Evolutionary conservation across 306 rosid genomes (phyloP), one percentile per base, ranked within the genome.

Genomic region (Prinsepia uniflora): DNA sequence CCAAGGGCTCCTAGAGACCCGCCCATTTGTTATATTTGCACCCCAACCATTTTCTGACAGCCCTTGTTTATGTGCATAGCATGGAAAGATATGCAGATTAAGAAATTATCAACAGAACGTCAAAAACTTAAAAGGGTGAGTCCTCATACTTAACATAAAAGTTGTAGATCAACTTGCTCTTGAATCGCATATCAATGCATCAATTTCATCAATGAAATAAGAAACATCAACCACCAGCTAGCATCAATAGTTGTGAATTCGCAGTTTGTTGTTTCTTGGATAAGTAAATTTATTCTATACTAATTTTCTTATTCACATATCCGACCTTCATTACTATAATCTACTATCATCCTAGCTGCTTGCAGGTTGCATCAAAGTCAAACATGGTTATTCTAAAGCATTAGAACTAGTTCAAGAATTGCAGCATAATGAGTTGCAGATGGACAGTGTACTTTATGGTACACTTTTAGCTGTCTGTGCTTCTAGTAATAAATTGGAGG

Each of bases 381-480:
- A 90, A 76, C 44, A 86, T 66, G 90, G 98, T 70, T 93, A 93
- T 79, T 48, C 82, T n/a, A 84, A 77, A 80, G 92, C 97, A 22
- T 71, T 93, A 46, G 96, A 88, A 84, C 81, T 93, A 20, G 76
- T 90, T 70, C 87, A 83, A 81, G 96, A 90, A 78, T 67, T 90
- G 84, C 86, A 78, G 73, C 59, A 55, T 49, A 76, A 72, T 83
- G 83, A 80, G 66, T 72, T 90, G 79, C 79, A 46, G 70, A 87
- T 86, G 96, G 98, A 93, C 72, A 78, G 64, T 67, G 87, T 93
- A 63, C 72, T 83, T 78, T 93, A 93, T 79, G 98, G 98, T 74
- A 78, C 97, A 61, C 76, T 88, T 57, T 71, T 90, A 63, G 98
- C 98, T 39, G 88, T 93, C 56, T 90, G 89, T 84, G 98, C 98